These are phyloP conservation scores for Rhizopogon vesiculosus DNA, from an alignment of 768 basidiomycete genomes.

Conservation along the genomic window DNA sequence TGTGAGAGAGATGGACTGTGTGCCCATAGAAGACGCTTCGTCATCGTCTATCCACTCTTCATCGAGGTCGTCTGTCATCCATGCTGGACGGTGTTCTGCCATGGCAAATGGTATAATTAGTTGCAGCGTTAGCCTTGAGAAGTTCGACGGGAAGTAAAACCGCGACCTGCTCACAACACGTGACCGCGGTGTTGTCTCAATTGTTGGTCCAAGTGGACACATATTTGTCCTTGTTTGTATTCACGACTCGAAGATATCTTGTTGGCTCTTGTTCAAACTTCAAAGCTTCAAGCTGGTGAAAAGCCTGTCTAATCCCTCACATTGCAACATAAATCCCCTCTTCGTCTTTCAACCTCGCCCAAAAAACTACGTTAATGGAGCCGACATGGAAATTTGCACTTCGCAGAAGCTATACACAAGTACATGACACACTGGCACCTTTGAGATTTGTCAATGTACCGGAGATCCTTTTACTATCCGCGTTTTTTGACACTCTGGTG, in stretches of 20 bases:
- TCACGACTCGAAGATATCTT: not conserved
- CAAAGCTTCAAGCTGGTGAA: too few relatives aligned
- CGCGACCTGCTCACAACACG: conserved; percentile 14
- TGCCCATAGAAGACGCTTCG: conserved; percentile 30
- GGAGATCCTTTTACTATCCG: too few relatives aligned
- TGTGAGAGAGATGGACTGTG: conserved; percentile 58
- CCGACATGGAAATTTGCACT: too few relatives aligned
- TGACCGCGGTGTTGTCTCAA: conserved; percentile 16
- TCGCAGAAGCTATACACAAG: too few relatives aligned
- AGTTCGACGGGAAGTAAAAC: not conserved
- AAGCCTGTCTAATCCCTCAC: too few relatives aligned
- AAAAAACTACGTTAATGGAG: too few relatives aligned
- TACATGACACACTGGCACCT: too few relatives aligned
- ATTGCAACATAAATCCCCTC: too few relatives aligned
- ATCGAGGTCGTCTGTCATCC: conserved; percentile 86
- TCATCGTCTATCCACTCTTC: conserved; percentile 85
- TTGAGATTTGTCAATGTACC: too few relatives aligned
- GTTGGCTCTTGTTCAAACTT: too few relatives aligned
- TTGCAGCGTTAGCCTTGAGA: not conserved
- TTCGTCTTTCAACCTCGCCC: too few relatives aligned
- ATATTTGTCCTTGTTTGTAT: conserved; percentile 16
- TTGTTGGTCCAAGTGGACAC: conserved; percentile 12
- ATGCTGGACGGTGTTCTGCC: conserved; percentile 46
- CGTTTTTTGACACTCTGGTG: too few relatives aligned
- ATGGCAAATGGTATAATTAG: not conserved